Percentiles rank a stretch among this genome's conserved stretches.
These are phyloP conservation scores for Neurospora sp. DNA, from an alignment of 495 filamentous ascomycete genomes.

Conservation along the genomic window DNA sequence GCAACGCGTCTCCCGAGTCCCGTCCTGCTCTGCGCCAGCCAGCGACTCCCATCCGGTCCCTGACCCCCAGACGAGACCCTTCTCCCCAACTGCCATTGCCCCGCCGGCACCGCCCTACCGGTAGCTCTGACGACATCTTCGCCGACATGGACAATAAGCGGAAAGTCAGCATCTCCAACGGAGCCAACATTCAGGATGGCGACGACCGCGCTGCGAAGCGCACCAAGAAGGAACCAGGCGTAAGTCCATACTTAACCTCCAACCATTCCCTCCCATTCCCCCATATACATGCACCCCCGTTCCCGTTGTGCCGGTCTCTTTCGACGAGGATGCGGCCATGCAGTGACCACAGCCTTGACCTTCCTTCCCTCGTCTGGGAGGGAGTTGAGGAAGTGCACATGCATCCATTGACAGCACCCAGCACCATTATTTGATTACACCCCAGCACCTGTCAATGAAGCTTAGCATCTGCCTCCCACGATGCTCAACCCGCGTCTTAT, in stretches of 20 bases:
- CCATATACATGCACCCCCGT: neutral
- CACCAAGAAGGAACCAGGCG: conserved; percentile 32
- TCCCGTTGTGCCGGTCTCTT: neutral
- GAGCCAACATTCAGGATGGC: conserved; percentile 26
- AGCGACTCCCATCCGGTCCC: neutral
- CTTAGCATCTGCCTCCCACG: neutral
- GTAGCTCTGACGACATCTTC: neutral
- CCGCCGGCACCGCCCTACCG: conserved; percentile 4
- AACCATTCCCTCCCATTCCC: neutral
- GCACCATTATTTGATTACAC: neutral
- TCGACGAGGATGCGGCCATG: neutral
- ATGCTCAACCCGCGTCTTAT: neutral
- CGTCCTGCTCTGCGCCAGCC: conserved; percentile 7
- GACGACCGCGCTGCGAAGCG: conserved; percentile 55
- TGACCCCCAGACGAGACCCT: conserved; percentile 1
- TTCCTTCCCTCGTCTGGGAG: neutral
- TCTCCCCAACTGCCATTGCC: conserved; percentile 11
- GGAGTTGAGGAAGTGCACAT: neutral
- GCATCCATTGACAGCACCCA: neutral
- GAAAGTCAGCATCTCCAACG: conserved; percentile 40
- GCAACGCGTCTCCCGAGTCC: conserved; percentile 14
- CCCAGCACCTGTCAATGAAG: neutral
- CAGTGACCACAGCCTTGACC: neutral
- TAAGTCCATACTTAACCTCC: conserved; percentile 10
- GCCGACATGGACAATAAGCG: conserved; percentile 58